Percentiles rank a stretch among this genome's conserved stretches.
phyloP scores from a whole-genome alignment of 345 rosid genomes.

The Melastoma malabathricum region DNA sequence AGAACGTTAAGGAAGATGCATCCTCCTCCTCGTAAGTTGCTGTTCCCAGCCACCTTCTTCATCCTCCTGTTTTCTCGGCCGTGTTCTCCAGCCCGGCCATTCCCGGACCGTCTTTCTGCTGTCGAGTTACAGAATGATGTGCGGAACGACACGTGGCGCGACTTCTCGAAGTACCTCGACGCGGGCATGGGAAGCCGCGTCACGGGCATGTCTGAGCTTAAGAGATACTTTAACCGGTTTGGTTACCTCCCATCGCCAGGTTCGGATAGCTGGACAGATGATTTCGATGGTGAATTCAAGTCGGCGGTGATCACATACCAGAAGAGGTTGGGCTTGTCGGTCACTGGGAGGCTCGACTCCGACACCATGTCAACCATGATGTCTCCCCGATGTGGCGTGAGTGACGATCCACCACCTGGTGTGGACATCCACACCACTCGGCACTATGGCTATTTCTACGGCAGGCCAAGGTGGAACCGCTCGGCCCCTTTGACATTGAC shows the following conservation, averaged over 20 bases:
- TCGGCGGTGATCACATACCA: constrained; percentile 51
- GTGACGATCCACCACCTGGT: constrained; percentile 22
- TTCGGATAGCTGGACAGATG: constrained; percentile 30
- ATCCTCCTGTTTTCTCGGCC: constrained; percentile 15
- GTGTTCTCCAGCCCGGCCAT: constrained; percentile 28
- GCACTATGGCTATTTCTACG: constrained; percentile 52
- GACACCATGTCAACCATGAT: constrained; percentile 43
- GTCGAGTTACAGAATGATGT: constrained; percentile 17
- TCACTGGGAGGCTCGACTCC: constrained; percentile 53
- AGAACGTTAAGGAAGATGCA: neutral
- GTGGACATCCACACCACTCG: constrained; percentile 19
- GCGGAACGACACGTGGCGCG: constrained; percentile 57
- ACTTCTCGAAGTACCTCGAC: constrained; percentile 51
- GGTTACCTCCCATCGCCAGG: constrained; percentile 43
- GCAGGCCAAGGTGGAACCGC: constrained; percentile 57
- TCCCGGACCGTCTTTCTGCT: constrained; percentile 16
- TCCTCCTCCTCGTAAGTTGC: neutral
- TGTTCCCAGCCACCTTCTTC: constrained; percentile 10
- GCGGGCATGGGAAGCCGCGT: constrained; percentile 53
- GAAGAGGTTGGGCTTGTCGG: constrained; percentile 43
- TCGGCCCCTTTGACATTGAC: constrained; percentile 37
- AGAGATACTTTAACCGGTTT: constrained; percentile 63
- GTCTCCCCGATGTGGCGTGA: constrained; percentile 75
- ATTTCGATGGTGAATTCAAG: constrained; percentile 43
- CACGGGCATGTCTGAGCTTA: constrained; percentile 73